phyloP scores from a whole-genome alignment of 768 basidiomycete genomes.

The Boletus rufocinnamomeus region DNA sequence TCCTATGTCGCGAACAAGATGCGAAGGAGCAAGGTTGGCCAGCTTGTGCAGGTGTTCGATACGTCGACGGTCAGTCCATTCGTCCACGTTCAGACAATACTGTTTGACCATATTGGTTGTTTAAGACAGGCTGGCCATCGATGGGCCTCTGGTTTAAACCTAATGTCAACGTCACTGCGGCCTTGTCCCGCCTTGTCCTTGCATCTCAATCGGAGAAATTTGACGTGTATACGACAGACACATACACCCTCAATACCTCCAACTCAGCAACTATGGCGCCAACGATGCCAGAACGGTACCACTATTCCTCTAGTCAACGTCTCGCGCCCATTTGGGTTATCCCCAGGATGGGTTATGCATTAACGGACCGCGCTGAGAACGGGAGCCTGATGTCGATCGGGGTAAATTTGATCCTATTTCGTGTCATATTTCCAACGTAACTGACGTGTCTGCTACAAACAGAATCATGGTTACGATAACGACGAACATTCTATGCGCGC shows the following conservation, averaged over 20 bases:
- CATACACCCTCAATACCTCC: conserved; percentile 5
- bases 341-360: conserved; percentile 74
- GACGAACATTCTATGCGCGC: conserved; percentile 74
- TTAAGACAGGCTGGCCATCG: conserved; percentile 77
- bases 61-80: conserved; percentile 15
- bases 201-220: conserved; percentile 58
- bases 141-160: conserved; percentile 79
- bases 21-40: conserved; percentile 14
- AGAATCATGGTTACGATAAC: conserved; percentile 93
- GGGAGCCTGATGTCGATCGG: conserved; percentile 64
- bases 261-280: background rate
- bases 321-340: conserved; percentile 85
- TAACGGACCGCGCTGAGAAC: conserved; percentile 65
- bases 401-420: conserved; percentile 37
- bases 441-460: conserved; percentile 6
- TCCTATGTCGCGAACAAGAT: conserved; percentile 17
- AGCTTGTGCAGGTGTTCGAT: conserved; percentile 11
- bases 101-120: background rate
- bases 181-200: conserved; percentile 51
- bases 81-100: background rate
- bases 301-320: conserved; percentile 66
- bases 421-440: background rate
- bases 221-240: conserved; percentile 44
- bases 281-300: conserved; percentile 76
- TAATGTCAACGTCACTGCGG: conserved; percentile 52